These are phyloP conservation scores for Spergularia marina DNA, from an alignment of 148 eudicot genomes.

Conservation along the genomic window DNA sequence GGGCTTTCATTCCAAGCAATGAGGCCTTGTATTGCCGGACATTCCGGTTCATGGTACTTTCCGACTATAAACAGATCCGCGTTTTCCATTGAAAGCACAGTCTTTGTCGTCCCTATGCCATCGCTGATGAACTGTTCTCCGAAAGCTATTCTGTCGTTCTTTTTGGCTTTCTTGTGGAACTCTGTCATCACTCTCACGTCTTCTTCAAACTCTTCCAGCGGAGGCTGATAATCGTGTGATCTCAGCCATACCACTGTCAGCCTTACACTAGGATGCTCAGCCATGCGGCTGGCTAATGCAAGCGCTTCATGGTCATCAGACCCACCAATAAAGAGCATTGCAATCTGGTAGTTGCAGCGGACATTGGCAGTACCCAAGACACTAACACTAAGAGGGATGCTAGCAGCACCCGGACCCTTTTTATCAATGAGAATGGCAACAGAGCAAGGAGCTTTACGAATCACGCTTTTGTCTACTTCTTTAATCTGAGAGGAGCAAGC, in stretches of 20 bases:
- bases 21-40: slow-evolving; percentile 31
- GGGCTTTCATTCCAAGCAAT: slow-evolving; percentile 32
- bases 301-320: slow-evolving; percentile 41
- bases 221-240: not conserved
- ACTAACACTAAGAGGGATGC: not conserved
- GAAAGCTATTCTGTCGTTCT: slow-evolving; percentile 16
- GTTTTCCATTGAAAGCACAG: slow-evolving; percentile 20
- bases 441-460: slow-evolving; percentile 37
- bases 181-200: slow-evolving; percentile 31
- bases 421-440: slow-evolving; percentile 36
- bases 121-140: slow-evolving; percentile 20
- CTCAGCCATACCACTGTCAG: slow-evolving; percentile 32
- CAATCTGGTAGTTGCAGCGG: slow-evolving; percentile 10
- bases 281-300: slow-evolving; percentile 26
- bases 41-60: slow-evolving; percentile 36
- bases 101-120: slow-evolving; percentile 35
- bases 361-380: not conserved
- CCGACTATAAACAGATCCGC: slow-evolving; percentile 37
- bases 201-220: slow-evolving; percentile 5
- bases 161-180: slow-evolving; percentile 19
- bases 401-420: not conserved
- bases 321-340: slow-evolving; percentile 37
- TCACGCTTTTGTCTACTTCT: slow-evolving; percentile 29
- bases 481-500: slow-evolving; percentile 11
- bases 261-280: slow-evolving; percentile 27